Conservation (phyloP, 306 rosid species). For the Ormosia emarginata region DNA sequence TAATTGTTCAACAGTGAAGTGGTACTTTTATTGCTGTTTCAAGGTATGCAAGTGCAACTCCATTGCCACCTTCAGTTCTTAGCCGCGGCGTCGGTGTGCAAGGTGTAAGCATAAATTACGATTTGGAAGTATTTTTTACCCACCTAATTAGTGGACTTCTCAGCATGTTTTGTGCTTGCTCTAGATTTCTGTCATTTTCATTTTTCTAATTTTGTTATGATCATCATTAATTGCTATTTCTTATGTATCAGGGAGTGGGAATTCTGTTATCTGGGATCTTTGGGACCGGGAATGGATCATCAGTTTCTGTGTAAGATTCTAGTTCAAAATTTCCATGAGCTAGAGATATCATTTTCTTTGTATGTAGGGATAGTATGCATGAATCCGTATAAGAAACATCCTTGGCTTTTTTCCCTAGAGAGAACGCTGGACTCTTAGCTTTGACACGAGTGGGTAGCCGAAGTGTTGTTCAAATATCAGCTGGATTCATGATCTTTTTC, state of each 20-base stretch:
- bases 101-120: slow-evolving; percentile 44
- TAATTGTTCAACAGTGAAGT: slow-evolving; percentile 59
- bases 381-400: background rate
- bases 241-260: slow-evolving; percentile 69
- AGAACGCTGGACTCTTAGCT: slow-evolving; percentile 87
- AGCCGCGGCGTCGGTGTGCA: slow-evolving; percentile 99
- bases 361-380: background rate
- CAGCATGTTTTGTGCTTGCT: background rate
- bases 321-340: slow-evolving; percentile 21
- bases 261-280: slow-evolving; percentile 75
- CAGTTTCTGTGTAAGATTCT: slow-evolving; percentile 81
- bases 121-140: background rate
- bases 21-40: slow-evolving; percentile 82
- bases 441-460: slow-evolving; percentile 91
- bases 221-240: background rate
- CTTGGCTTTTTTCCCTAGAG: slow-evolving; percentile 40
- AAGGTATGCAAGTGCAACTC: slow-evolving; percentile 94
- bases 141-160: background rate
- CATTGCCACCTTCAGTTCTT: slow-evolving; percentile 81
- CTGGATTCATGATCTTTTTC: slow-evolving; percentile 94
- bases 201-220: background rate
- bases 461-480: slow-evolving; percentile 90
- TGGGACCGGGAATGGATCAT: slow-evolving; percentile 84
- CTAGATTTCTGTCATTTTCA: background rate
- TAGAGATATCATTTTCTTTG: slow-evolving; percentile 1